phyloP scores from a whole-genome alignment of 495 filamentous ascomycete species.

The Terfezia claveryi region DNA sequence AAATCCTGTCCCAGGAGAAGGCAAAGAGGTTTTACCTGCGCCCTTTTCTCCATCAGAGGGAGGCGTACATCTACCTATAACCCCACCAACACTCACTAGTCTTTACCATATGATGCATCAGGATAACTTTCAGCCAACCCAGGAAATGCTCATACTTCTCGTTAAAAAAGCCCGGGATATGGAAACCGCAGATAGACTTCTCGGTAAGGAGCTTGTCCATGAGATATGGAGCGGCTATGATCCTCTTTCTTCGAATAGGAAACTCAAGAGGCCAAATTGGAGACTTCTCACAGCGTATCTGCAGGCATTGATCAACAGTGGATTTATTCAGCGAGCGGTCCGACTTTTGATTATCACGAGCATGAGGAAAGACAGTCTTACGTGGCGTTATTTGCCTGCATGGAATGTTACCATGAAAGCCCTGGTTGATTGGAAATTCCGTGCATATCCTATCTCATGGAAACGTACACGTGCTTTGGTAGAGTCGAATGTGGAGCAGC shows the following conservation, averaged over 20 bases:
- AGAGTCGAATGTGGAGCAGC: neutral
- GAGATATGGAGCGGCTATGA: neutral
- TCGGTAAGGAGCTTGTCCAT: neutral
- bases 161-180: slow-evolving; percentile 2
- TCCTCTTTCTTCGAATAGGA: too few species aligned
- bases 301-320: neutral
- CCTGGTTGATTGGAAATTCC: neutral
- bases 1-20: slow-evolving; percentile 35
- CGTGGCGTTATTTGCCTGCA: neutral
- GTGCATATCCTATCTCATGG: neutral
- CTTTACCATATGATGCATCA: slow-evolving; percentile 33
- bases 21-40: slow-evolving; percentile 32
- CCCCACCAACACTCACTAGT: slow-evolving; percentile 32
- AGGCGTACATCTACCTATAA: slow-evolving; percentile 30
- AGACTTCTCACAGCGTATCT: neutral
- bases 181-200: neutral
- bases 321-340: neutral
- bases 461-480: neutral
- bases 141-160: neutral
- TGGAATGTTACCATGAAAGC: neutral
- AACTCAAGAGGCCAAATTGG: neutral
- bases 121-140: slow-evolving; percentile 24
- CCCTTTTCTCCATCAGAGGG: slow-evolving; percentile 34
- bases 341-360: neutral
- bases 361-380: neutral